Conservation (phyloP, 2,329 filamentous ascomycete species). For the Ustulina deusta region DNA sequence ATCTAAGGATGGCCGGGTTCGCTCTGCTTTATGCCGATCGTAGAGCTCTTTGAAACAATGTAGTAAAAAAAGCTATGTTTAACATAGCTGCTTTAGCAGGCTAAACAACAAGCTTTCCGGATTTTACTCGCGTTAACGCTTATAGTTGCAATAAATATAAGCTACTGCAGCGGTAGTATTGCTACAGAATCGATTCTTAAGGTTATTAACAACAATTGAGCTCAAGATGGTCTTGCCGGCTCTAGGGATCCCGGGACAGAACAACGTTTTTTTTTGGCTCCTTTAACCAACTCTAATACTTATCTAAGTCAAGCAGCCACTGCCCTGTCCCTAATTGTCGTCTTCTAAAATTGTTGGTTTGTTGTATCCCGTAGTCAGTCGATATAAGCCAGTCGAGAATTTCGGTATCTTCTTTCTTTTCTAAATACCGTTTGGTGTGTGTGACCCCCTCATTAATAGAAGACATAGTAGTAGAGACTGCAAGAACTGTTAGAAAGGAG, state of each 20-base stretch:
- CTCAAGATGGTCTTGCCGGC: constrained; percentile 62
- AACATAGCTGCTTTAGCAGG: constrained; percentile 56
- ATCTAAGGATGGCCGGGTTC: constrained; percentile 10
- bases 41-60: constrained; percentile 49
- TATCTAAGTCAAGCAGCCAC: constrained; percentile 36
- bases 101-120: constrained; percentile 50
- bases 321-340: constrained; percentile 54
- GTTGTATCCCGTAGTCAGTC: constrained; percentile 53
- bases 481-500: background rate
- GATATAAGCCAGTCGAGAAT: constrained; percentile 56
- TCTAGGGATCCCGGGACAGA: constrained; percentile 62
- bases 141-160: constrained; percentile 62
- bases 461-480: constrained; percentile 11
- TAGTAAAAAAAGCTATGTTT: constrained; percentile 43
- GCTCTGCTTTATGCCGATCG: background rate
- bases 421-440: constrained; percentile 3
- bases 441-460: background rate
- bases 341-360: constrained; percentile 54
- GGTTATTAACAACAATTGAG: constrained; percentile 57
- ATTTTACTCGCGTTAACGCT: constrained; percentile 53
- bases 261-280: constrained; percentile 52
- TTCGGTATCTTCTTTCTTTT: constrained; percentile 9
- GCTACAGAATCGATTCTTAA: constrained; percentile 45
- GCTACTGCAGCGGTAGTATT: constrained; percentile 49
- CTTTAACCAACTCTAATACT: constrained; percentile 35